phyloP scores from a whole-genome alignment of 805 yeast genomes.

The Starmerella tilneyi region DNA sequence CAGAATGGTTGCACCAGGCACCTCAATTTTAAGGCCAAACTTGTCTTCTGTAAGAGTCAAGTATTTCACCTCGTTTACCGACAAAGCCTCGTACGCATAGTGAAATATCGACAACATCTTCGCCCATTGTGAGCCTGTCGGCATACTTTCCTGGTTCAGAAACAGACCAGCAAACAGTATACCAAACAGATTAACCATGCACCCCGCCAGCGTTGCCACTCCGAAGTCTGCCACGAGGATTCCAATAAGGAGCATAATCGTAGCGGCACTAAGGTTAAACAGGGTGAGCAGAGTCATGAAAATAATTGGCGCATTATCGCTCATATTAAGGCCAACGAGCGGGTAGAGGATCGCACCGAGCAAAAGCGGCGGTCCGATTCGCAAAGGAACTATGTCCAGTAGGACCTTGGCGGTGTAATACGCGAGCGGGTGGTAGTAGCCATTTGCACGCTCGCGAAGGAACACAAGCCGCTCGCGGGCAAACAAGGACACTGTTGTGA shows the following conservation, averaged over 20 bases:
- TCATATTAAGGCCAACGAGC: constrained; percentile 75
- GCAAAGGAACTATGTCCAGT: constrained; percentile 84
- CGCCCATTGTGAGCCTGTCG: constrained; percentile 44
- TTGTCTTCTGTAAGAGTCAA: constrained; percentile 76
- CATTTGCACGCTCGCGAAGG: constrained; percentile 86
- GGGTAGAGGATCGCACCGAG: constrained; percentile 78
- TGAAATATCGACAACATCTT: constrained; percentile 86
- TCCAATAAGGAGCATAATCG: constrained; percentile 79
- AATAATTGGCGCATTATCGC: constrained; percentile 59
- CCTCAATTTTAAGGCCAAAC: constrained; percentile 86
- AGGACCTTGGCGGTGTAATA: constrained; percentile 76
- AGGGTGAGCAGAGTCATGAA: constrained; percentile 60
- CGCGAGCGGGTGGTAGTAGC: constrained; percentile 79
- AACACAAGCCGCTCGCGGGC: constrained; percentile 81
- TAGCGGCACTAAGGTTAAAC: constrained; percentile 77
- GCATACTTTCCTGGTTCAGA: constrained; percentile 65
- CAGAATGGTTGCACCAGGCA: constrained; percentile 94
- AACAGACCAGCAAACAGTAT: constrained; percentile 88
- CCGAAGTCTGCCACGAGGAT: constrained; percentile 81
- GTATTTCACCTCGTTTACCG: constrained; percentile 86
- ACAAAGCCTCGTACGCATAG: constrained; percentile 86
- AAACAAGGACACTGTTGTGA: constrained; percentile 85
- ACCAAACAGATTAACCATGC: constrained; percentile 71
- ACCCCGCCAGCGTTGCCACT: constrained; percentile 83
- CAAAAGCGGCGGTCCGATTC: constrained; percentile 85